These are phyloP conservation scores for Aureobasidium zeae DNA, from an alignment of 2,329 filamentous ascomycete species.

Conservation along the genomic window DNA sequence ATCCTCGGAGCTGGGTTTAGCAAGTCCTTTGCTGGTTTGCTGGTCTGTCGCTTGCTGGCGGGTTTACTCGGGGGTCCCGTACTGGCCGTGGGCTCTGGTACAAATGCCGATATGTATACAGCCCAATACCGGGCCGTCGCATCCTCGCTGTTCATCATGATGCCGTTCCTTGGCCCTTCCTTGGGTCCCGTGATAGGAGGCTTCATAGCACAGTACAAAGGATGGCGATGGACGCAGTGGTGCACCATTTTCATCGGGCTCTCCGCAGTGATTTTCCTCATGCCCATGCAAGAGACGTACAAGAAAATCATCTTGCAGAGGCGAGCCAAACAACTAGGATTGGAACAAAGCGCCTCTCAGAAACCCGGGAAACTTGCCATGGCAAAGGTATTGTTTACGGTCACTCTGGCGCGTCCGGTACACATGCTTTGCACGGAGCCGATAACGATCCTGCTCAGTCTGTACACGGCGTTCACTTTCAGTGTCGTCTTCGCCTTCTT, in stretches of 20 bases:
- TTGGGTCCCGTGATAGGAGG: constrained; percentile 37
- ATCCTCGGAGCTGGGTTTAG: no score
- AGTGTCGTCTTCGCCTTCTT: constrained; percentile 27
- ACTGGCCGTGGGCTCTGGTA: constrained; percentile 37
- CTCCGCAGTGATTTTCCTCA: constrained; percentile 28
- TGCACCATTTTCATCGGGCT: constrained; percentile 34
- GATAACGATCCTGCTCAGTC: constrained; percentile 26
- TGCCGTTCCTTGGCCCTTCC: constrained; percentile 34
- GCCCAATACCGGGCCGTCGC: constrained; percentile 28
- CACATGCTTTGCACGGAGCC: constrained; percentile 30
- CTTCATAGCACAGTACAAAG: constrained; percentile 34
- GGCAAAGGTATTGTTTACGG: constrained; percentile 22
- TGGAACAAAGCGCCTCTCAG: constrained; percentile 20
- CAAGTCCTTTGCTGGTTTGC: no score
- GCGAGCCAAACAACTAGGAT: constrained; percentile 27
- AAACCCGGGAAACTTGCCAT: constrained; percentile 14
- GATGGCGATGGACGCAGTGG: constrained; percentile 39
- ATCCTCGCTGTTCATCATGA: constrained; percentile 31
- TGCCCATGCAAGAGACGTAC: constrained; percentile 48
- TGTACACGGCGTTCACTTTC: constrained; percentile 28
- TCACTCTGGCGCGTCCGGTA: constrained; percentile 25
- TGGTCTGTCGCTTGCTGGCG: no score
- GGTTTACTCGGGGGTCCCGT: no score
- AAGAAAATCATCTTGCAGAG: constrained; percentile 40
- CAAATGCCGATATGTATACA: constrained; percentile 32